Conservation (phyloP, 495 filamentous ascomycete genomes). For the Amniculicola lignicola region DNA sequence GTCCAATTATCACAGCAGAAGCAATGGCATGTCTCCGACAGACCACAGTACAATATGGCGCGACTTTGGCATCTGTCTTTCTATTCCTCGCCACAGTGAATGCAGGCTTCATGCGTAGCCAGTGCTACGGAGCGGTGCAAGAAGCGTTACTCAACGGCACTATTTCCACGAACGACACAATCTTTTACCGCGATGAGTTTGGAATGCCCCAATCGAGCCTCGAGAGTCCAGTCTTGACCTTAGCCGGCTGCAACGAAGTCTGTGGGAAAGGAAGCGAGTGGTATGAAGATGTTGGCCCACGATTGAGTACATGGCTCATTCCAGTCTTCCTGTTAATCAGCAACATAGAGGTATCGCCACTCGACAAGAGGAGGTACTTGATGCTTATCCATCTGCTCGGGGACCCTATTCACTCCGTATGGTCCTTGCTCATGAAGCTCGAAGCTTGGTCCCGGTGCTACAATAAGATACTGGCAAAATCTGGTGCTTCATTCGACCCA, state of each 20-base stretch:
- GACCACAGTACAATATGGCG: conserved; percentile 4
- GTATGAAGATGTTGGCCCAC: conserved; percentile 24
- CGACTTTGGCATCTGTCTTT: neutral
- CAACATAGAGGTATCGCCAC: conserved; percentile 37
- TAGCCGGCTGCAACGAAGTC: conserved; percentile 17
- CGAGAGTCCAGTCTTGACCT: conserved; percentile 12
- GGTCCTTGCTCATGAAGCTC: conserved; percentile 37
- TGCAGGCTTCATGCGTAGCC: neutral
- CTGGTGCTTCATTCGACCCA: neutral
- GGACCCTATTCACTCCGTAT: conserved; percentile 40
- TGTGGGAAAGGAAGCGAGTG: conserved; percentile 14
- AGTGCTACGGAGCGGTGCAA: neutral
- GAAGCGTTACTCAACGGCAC: neutral
- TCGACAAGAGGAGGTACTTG: conserved; percentile 37
- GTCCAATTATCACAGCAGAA: no score
- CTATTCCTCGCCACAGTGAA: neutral
- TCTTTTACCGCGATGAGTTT: conserved; percentile 7
- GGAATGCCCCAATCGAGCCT: neutral
- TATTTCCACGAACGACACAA: conserved; percentile 6
- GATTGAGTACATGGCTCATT: conserved; percentile 38
- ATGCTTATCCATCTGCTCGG: conserved; percentile 39
- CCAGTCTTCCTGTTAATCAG: conserved; percentile 38
- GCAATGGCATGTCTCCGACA: conserved; percentile 11
- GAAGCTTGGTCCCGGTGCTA: conserved; percentile 37
- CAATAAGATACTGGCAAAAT: conserved; percentile 10